These are phyloP conservation scores for Amaranthus palmeri DNA, from an alignment of 148 eudicot genomes.

Conservation along the genomic window DNA sequence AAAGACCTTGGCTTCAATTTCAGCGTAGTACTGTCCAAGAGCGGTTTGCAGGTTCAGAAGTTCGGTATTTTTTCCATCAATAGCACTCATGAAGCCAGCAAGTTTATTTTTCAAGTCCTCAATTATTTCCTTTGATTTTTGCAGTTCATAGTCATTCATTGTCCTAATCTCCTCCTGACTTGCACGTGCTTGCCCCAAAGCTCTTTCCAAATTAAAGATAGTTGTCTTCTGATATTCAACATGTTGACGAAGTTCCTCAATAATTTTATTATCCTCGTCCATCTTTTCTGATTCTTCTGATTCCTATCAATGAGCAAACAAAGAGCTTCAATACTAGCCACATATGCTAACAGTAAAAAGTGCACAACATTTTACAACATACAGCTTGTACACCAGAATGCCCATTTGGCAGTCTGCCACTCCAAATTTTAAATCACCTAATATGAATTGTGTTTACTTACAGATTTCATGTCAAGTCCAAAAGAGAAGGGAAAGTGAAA, in stretches of 20 bases:
- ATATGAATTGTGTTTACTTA: background rate
- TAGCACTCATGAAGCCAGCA: slow-evolving; percentile 44
- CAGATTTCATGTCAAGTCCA: background rate
- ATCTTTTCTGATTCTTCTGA: slow-evolving; percentile 94
- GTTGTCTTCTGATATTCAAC: slow-evolving; percentile 66
- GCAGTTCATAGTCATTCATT: slow-evolving; percentile 56
- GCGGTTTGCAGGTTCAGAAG: slow-evolving; percentile 91
- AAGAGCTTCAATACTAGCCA: slow-evolving; percentile 12
- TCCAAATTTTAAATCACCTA: no score
- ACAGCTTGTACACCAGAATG: background rate
- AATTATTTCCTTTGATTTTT: slow-evolving; percentile 69
- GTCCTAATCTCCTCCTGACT: slow-evolving; percentile 70
- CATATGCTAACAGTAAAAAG: background rate
- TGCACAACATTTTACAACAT: background rate
- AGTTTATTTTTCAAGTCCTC: slow-evolving; percentile 79
- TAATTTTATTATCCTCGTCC: slow-evolving; percentile 93
- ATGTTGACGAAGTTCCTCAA: slow-evolving; percentile 67
- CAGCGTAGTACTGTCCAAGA: slow-evolving; percentile 95
- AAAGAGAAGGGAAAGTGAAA: background rate
- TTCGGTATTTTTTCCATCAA: slow-evolving; percentile 86
- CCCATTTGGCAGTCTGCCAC: background rate
- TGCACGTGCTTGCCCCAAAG: slow-evolving; percentile 72
- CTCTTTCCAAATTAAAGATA: slow-evolving; percentile 71
- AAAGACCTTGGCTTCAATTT: slow-evolving; percentile 91
- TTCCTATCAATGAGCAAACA: slow-evolving; percentile 53